Evolutionary conservation across 2,329 filamentous ascomycete genomes (phyloP), one percentile per base, ranked within the genome.

Genomic region (Trichophyton simii): DNA sequence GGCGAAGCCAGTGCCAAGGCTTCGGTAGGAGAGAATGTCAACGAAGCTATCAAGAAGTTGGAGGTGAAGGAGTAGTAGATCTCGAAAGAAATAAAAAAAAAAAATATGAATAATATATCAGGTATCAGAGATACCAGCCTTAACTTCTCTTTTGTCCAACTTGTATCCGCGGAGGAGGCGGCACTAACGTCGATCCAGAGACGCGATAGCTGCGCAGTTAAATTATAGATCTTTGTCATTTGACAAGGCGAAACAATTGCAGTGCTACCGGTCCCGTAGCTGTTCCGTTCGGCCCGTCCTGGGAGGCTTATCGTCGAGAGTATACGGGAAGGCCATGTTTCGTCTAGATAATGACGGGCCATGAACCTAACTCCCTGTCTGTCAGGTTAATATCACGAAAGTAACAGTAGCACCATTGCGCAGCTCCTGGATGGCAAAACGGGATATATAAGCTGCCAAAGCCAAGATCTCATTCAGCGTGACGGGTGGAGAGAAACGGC

Each of bases 41-140:
- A 61, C n/a, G 55, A 63, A 42, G 62, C 62, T 15, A 63, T 63
- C 48, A 42, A 61, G 42, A 60, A 50, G 20, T 22, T 61, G 57
- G 46, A 59, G 8, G 46, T 61, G 18, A 25, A 57, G 25, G 41
- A 61, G 36, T 61, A 48, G 36, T 61, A 48, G 52, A 22, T 11
- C 41, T 38, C n/a, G 3, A 52, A 1, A 52, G 22, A 25, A 25
- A 15, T 9, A 22, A 22, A 22, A 22, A 22, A 22, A 52, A 52
- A 15, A 50, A 50, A 3, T 25, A 15, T 15, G 25, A 57, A 46
- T 20, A 38, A 58, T 13, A 58, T 34, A 25, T n/a, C 50, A 9
- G 9, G 4, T 11, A 48, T 48, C 5, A 20, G 9, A 48, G 9
- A 48, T 48, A 20, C 7, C 5, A n/a, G 41, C 4, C 4, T n/a